Evolutionary conservation across 2,329 filamentous ascomycete genomes (phyloP).

Genomic region (Exophiala oligosperma): DNA sequence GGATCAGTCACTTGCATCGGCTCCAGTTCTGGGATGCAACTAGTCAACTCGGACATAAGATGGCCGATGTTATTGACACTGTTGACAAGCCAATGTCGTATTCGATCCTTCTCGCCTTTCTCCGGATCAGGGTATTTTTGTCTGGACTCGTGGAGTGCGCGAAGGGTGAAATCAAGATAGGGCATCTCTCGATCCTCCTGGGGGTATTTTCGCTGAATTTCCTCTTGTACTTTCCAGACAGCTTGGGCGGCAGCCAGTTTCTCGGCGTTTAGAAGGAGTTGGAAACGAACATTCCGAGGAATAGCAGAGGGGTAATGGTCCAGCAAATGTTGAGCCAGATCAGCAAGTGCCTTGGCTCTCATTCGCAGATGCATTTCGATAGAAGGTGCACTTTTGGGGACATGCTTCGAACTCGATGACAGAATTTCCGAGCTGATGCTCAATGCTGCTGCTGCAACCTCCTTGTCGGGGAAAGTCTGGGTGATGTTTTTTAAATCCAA

Average conservation of each 20-base stretch:
- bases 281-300: constrained; percentile 71
- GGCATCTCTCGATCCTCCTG: constrained; percentile 63
- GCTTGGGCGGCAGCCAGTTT: constrained; percentile 78
- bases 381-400: constrained; percentile 71
- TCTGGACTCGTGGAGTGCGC: constrained; percentile 72
- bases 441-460: constrained; percentile 75
- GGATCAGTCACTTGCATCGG: constrained; percentile 59
- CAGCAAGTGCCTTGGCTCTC: constrained; percentile 70
- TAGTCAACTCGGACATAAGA: constrained; percentile 76
- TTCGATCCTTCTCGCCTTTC: constrained; percentile 70
- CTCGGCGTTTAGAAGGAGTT: constrained; percentile 83
- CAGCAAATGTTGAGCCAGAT: constrained; percentile 71
- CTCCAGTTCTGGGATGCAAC: constrained; percentile 72
- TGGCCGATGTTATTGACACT: constrained; percentile 72
- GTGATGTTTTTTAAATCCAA: constrained; percentile 74
- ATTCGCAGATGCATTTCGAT: constrained; percentile 78
- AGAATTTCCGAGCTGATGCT: constrained; percentile 80
- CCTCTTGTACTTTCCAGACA: constrained; percentile 80
- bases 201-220: constrained; percentile 60
- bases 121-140: constrained; percentile 67
- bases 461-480: constrained; percentile 65
- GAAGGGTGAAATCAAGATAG: constrained; percentile 71
- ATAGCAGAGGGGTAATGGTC: constrained; percentile 64
- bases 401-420: constrained; percentile 71
- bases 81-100: constrained; percentile 84